Conservation (phyloP, 2,329 filamentous ascomycete genomes). For the Pestalotiopsis sp. region DNA sequence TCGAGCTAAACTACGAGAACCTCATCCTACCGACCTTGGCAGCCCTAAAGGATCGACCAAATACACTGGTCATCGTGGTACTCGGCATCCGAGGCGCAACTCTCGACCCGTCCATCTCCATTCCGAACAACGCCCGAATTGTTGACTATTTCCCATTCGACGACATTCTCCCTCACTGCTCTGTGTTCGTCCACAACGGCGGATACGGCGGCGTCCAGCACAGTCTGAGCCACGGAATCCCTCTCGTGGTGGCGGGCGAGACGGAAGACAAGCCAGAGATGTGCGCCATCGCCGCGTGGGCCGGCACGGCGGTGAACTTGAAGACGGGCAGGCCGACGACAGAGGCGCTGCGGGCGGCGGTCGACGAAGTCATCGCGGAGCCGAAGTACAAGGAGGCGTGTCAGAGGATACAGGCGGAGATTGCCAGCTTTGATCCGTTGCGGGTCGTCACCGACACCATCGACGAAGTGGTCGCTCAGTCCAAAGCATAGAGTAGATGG, state of each 20-base stretch:
- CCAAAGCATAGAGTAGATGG: background rate
- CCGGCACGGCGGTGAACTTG: slow-evolving; percentile 11
- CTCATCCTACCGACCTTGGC: slow-evolving; percentile 37
- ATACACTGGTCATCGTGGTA: slow-evolving; percentile 34
- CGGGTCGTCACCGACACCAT: background rate
- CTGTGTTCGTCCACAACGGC: slow-evolving; percentile 5
- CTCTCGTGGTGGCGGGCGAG: slow-evolving; percentile 11
- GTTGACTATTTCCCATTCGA: slow-evolving; percentile 9
- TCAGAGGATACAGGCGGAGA: slow-evolving; percentile 5
- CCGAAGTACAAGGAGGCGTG: slow-evolving; percentile 7
- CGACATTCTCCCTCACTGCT: background rate
- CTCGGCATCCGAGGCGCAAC: slow-evolving; percentile 8
- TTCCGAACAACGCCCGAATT: slow-evolving; percentile 4
- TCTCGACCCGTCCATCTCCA: background rate
- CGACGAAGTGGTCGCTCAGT: background rate
- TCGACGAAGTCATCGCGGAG: slow-evolving; percentile 11
- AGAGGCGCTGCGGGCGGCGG: slow-evolving; percentile 1
- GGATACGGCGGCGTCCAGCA: slow-evolving; percentile 10
- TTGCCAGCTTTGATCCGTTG: background rate
- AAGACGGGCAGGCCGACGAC: slow-evolving; percentile 8
- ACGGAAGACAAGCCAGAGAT: slow-evolving; percentile 13
- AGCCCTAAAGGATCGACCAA: slow-evolving; percentile 32
- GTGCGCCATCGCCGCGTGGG: slow-evolving; percentile 6
- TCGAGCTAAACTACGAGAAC: slow-evolving; percentile 30
- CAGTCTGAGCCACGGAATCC: slow-evolving; percentile 4